A percentile compares a stretch with the other conserved stretches of the same genome.
phyloP scores from a whole-genome alignment of 2,329 filamentous ascomycete genomes.

The Phoma herbarum region DNA sequence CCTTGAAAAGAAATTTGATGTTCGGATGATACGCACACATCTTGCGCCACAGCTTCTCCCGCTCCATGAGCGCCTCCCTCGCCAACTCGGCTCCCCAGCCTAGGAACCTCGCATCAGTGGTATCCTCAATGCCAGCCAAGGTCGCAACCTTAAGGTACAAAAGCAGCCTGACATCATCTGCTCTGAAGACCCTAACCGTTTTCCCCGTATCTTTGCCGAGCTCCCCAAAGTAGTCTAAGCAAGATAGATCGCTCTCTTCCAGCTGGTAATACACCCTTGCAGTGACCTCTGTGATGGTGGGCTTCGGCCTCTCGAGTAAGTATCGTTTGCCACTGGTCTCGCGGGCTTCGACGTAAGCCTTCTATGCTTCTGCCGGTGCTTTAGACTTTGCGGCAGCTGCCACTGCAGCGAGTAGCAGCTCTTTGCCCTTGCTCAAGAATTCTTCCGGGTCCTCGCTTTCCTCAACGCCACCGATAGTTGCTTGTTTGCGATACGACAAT shows the following conservation, averaged over 20 bases:
- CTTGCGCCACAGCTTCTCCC: not conserved
- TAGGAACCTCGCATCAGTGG: not conserved
- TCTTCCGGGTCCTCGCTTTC: not conserved
- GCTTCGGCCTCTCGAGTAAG: not conserved
- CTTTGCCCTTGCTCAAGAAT: not conserved
- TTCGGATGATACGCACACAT: not conserved
- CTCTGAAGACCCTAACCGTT: not conserved
- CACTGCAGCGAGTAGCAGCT: not conserved
- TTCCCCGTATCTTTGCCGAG: not conserved
- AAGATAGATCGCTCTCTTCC: not conserved
- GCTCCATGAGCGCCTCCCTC: not conserved
- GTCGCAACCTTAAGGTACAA: not conserved
- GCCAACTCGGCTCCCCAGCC: not conserved
- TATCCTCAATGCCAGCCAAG: not conserved
- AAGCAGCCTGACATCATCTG: not conserved
- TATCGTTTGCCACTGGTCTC: not conserved
- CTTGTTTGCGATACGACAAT: constrained; percentile 3
- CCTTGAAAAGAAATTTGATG: not conserved
- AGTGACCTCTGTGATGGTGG: not conserved
- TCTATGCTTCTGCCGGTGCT: not conserved
- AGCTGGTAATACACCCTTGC: not conserved
- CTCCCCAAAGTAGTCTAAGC: not conserved
- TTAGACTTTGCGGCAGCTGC: not conserved
- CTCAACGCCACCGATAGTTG: not conserved
- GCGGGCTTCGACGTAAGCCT: not conserved